Conservation (phyloP, 140 eudicot genomes). For the Stevia rebaudiana region DNA sequence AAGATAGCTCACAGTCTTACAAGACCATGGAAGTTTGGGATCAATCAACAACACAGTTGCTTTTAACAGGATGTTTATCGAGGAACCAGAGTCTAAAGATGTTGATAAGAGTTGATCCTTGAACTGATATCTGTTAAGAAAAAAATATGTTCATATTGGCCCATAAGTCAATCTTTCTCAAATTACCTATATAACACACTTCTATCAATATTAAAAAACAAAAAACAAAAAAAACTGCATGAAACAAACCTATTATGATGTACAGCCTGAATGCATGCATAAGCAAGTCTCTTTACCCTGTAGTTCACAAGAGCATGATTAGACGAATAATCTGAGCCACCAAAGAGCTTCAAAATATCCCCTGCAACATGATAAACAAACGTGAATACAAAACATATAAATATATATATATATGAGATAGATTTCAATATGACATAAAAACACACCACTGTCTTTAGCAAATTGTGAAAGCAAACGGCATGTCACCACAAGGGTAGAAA, state of each 20-base stretch:
- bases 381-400: conserved; percentile 6
- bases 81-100: conserved; percentile 38
- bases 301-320: conserved; percentile 40
- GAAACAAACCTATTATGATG: conserved; percentile 64
- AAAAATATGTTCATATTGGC: conserved; percentile 10
- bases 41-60: conserved; percentile 53
- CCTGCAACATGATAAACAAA: conserved; percentile 36
- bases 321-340: conserved; percentile 51
- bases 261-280: conserved; percentile 71
- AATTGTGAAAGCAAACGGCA: conserved; percentile 61
- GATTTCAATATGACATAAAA: not conserved
- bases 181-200: not conserved
- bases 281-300: conserved; percentile 73
- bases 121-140: conserved; percentile 45
- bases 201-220: not conserved
- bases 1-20: conserved; percentile 55
- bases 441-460: conserved; percentile 55
- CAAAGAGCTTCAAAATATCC: conserved; percentile 53
- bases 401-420: conserved; percentile 4
- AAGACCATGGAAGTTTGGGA: conserved; percentile 81
- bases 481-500: conserved; percentile 70
- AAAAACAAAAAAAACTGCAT: not conserved
- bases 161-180: conserved; percentile 4
- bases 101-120: conserved; percentile 47
- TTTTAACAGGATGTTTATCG: conserved; percentile 55